Conservation (phyloP, 2,329 filamentous ascomycete genomes). For the Aspergillus versicolor region DNA sequence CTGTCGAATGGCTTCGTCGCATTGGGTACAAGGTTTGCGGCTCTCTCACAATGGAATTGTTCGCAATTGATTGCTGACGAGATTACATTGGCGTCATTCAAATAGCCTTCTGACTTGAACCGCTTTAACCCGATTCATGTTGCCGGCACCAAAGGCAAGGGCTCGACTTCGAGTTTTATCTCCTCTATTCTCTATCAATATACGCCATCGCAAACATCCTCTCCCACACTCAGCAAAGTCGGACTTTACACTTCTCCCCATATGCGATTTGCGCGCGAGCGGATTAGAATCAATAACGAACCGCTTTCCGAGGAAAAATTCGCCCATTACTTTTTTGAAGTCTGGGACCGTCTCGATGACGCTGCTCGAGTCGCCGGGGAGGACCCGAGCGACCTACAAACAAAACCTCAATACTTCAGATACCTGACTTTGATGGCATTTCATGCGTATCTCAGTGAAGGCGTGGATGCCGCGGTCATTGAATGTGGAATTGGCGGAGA, state of each 20-base stretch:
- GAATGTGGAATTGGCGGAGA: conserved; percentile 95
- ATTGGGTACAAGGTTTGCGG: conserved; percentile 70
- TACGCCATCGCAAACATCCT: conserved; percentile 38
- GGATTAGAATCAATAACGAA: conserved; percentile 74
- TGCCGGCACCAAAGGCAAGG: conserved; percentile 92
- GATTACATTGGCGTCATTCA: background rate
- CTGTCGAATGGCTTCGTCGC: conserved; percentile 72
- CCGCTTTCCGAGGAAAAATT: conserved; percentile 70
- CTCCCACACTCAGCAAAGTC: conserved; percentile 52
- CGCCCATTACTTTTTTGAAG: conserved; percentile 75
- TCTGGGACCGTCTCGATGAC: conserved; percentile 70
- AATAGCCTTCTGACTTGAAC: conserved; percentile 61
- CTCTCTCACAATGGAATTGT: conserved; percentile 13
- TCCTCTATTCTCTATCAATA: conserved; percentile 74
- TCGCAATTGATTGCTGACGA: conserved; percentile 7
- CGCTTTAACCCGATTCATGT: conserved; percentile 71
- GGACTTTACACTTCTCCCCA: conserved; percentile 87
- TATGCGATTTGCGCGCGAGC: conserved; percentile 77
- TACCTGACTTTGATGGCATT: conserved; percentile 87
- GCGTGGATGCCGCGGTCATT: conserved; percentile 75
- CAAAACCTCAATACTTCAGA: conserved; percentile 89
- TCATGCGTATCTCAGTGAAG: conserved; percentile 75
- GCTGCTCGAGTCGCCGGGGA: conserved; percentile 53
- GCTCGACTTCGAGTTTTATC: conserved; percentile 80
- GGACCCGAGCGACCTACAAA: conserved; percentile 51